Evolutionary conservation across 768 basidiomycete species (phyloP), one percentile per base, ranked within the genome.

Genomic region (Galerina marginata): DNA sequence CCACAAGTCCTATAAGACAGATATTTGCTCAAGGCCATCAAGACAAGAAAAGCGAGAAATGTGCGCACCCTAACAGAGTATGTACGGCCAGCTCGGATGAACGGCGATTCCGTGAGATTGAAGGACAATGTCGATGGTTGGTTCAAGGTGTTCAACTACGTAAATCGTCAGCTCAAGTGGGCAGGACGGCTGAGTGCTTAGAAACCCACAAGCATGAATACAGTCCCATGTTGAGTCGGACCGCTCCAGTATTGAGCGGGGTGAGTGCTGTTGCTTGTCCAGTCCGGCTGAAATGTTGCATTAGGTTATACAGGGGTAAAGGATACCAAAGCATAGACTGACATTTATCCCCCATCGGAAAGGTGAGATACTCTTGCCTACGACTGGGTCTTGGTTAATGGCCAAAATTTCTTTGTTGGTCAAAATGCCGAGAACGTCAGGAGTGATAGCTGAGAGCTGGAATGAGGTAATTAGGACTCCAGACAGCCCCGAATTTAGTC

Each of bases 231-330:
- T 69, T 86, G 75, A 47, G 82, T 83, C 61, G 81, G 77, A 2
- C 88, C 88, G 59, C 86, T 88, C 88, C 88, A 90, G 68, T 83
- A 90, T 61, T 87, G 83, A 9, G 88, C 86, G 0, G 88, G 88
- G 65, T 83, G 80, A 0, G 80, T 79, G 29, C 61, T 67, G 58
- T 79, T 72, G 54, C 66, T 69, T 2, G 76, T 75, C 79, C 78
- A 81, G 49, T 81, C 75, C 1, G 77, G 74, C 80, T 81, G 53
- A 49, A 7, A 12, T 0, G n/a, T 16, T 16, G 39, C 25, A 37
- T 10, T 12, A n/a, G 23, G 9, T n/a, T 6, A 37, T 25, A 12
- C 12, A 38, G 29, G 7, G 29, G 29, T 7, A 55, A 6, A 37
- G 26, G 9, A 15, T 16, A 33, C 10, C 11, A 39, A 48, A 39